Conservation (phyloP, 768 basidiomycete species). For the Lactifluus echinatus region DNA sequence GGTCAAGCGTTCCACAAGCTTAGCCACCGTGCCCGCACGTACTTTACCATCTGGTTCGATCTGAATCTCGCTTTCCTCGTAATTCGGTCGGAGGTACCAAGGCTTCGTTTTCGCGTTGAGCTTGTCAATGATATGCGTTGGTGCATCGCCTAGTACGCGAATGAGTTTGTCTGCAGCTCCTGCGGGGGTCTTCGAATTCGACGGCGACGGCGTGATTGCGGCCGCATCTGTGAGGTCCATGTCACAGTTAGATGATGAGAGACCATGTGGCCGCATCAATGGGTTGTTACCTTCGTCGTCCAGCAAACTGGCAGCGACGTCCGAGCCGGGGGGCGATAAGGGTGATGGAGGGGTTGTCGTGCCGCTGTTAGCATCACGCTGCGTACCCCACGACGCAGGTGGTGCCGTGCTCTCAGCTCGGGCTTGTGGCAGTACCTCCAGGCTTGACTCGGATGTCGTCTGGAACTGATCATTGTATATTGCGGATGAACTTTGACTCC, state of each 20-base stretch:
- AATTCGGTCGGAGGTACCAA: constrained; percentile 82
- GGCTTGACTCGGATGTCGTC: constrained; percentile 26
- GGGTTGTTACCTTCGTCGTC: constrained; percentile 22
- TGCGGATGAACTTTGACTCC: constrained; percentile 14
- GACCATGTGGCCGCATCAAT: not conserved
- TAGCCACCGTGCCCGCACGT: constrained; percentile 77
- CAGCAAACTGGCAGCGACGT: constrained; percentile 14
- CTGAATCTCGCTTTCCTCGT: constrained; percentile 68
- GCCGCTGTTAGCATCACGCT: not conserved
- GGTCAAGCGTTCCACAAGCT: constrained; percentile 84
- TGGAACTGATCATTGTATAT: constrained; percentile 24
- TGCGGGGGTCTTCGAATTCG: constrained; percentile 24
- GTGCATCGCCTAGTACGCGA: constrained; percentile 57
- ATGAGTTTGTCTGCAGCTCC: constrained; percentile 45
- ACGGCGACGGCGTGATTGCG: not conserved
- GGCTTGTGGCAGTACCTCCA: constrained; percentile 18
- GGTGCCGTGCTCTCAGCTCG: constrained; percentile 8
- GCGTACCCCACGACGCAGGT: constrained; percentile 15
- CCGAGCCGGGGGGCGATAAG: not conserved
- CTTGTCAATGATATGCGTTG: constrained; percentile 34
- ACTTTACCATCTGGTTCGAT: constrained; percentile 81
- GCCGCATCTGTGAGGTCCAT: not conserved
- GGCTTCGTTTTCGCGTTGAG: constrained; percentile 43
- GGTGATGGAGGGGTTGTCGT: not conserved
- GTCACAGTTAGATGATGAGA: not conserved